Evolutionary conservation across 208 protist genomes (phyloP).

Genomic region (Lotmaria passim): DNA sequence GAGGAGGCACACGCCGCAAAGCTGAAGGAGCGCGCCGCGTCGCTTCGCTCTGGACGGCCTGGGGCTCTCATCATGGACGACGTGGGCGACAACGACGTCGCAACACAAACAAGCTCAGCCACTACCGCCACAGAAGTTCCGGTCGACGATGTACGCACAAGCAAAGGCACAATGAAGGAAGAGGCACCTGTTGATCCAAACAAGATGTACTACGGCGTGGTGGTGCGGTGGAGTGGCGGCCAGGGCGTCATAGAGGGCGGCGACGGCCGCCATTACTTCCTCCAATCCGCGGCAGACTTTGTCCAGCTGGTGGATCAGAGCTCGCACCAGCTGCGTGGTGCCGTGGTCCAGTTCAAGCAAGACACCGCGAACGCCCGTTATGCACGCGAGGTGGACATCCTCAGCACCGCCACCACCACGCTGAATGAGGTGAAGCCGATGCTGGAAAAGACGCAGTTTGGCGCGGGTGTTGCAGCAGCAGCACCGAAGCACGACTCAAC

Average conservation of each 20-base stretch:
- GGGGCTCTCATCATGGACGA: slow-evolving; percentile 32
- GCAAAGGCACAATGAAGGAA: too few relatives aligned
- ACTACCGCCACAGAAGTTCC: too few relatives aligned
- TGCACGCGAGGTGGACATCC: slow-evolving; percentile 65
- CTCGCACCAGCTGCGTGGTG: slow-evolving; percentile 71
- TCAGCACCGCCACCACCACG: slow-evolving; percentile 59
- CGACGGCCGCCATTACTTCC: slow-evolving; percentile 70
- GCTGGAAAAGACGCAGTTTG: slow-evolving; percentile 28
- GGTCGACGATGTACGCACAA: too few relatives aligned
- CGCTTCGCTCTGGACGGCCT: slow-evolving; percentile 28
- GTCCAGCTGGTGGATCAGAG: slow-evolving; percentile 72
- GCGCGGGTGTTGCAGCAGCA: neutral
- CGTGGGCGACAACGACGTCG: neutral
- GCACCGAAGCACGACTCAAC: too few relatives aligned
- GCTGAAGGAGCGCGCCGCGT: slow-evolving; percentile 35
- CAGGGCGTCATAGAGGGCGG: slow-evolving; percentile 82
- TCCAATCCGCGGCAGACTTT: slow-evolving; percentile 78
- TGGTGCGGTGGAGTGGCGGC: slow-evolving; percentile 91
- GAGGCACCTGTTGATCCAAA: slow-evolving; percentile 38
- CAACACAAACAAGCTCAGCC: too few relatives aligned
- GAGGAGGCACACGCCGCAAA: slow-evolving; percentile 53
- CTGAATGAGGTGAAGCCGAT: slow-evolving; percentile 53
- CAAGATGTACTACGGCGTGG: slow-evolving; percentile 70
- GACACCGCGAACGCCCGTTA: slow-evolving; percentile 51
- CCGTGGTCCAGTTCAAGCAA: slow-evolving; percentile 78